Conservation (phyloP, 192 early-diverging fungal species). For the Linnemannia zychae region DNA sequence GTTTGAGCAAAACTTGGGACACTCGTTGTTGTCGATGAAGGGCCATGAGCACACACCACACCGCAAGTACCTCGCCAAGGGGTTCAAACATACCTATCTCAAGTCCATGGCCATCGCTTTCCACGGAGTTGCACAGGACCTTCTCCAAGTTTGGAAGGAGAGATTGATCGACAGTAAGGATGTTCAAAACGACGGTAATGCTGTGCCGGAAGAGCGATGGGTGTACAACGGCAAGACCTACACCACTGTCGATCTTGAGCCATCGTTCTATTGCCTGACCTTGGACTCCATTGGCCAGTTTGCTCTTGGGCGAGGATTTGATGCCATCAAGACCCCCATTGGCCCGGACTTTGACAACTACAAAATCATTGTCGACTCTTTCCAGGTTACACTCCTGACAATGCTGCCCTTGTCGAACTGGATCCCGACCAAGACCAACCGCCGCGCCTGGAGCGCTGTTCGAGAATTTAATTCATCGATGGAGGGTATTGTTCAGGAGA, state of each 20-base stretch:
- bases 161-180: background rate
- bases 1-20: constrained; percentile 49
- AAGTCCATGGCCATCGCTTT: constrained; percentile 44
- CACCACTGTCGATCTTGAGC: constrained; percentile 38
- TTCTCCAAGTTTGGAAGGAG: constrained; percentile 27
- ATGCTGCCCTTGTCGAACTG: constrained; percentile 47
- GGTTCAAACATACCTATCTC: constrained; percentile 43
- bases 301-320: constrained; percentile 43
- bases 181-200: background rate
- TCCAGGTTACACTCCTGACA: constrained; percentile 34
- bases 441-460: constrained; percentile 40
- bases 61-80: constrained; percentile 33
- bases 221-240: constrained; percentile 20
- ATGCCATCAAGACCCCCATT: constrained; percentile 38
- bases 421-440: constrained; percentile 48
- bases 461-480: constrained; percentile 31
- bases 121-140: constrained; percentile 27
- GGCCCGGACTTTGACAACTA: constrained; percentile 46
- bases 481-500: constrained; percentile 27
- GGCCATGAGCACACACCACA: constrained; percentile 29
- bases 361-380: constrained; percentile 49
- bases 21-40: constrained; percentile 42
- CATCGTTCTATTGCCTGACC: constrained; percentile 38
- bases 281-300: constrained; percentile 51
- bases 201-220: constrained; percentile 12